Evolutionary conservation across 2,329 filamentous ascomycete species (phyloP), one percentile per base, ranked within the genome.

Genomic region (Ophiostoma pallidulum): DNA sequence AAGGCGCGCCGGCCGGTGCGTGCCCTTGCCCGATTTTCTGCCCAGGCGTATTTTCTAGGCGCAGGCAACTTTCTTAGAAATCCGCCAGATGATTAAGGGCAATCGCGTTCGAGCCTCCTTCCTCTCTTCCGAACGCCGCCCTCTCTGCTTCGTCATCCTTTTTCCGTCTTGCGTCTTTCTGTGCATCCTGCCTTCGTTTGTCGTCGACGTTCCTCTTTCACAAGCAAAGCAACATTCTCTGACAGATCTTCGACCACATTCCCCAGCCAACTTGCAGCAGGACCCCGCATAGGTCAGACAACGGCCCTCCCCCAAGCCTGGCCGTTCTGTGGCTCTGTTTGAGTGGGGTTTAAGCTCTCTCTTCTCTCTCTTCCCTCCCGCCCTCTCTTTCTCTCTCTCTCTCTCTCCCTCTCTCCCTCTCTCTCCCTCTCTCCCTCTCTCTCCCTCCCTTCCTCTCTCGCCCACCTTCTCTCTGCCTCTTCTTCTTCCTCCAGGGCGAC

Each of bases 341-440:
- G 41, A 20, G 47, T 49, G 47, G 47, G 47, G 47, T 49, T 48
- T 43, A 45, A 50, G 31, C 45, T 46, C 41, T 26, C 24, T 45
- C 35, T 48, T 29, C 18, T 20, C 14, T 18, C 14, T 31, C 22
- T 20, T 7, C 10, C 13, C 20, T 9, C 39, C 35, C 41, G 29
- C 37, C 39, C 28, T 33, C 10, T 41, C n/a, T 26, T n/a, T 46
- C 20, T 22, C 4, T 24, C 12, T n/a, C 41, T 35, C 37, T 46
- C 28, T 33, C 10, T 41, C 20, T 26, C 20, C 40, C n/a, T 22
- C 4, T 24, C 12, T 43, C 18, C 19, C 24, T 38, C 31, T 29
- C 28, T 24, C 41, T 16, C 29, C 7, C 29, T 42, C 5, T 41
- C 16, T 29, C 12, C 12, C 5, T 19, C 29, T 33, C 22, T 36